Evolutionary conservation across 495 filamentous ascomycete species (phyloP).

Genomic region (Hyaloscypha variabilis): DNA sequence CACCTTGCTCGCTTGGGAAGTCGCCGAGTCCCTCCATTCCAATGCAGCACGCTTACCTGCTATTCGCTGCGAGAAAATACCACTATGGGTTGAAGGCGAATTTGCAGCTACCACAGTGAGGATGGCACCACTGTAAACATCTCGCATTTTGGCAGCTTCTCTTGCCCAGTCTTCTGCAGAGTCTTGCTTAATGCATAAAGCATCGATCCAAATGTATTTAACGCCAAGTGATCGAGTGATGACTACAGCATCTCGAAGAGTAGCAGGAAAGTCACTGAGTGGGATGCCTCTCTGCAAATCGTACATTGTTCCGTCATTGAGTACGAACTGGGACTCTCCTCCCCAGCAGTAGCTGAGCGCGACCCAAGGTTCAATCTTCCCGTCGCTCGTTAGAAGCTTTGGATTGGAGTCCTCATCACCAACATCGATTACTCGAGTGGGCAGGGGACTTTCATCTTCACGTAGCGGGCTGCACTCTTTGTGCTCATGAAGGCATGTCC

Average conservation of each 20-base stretch:
- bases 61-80: conserved; percentile 30
- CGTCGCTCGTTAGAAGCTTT: conserved; percentile 24
- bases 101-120: conserved; percentile 36
- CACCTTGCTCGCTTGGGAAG: conserved; percentile 18
- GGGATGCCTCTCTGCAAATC: conserved; percentile 24
- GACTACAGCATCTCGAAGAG: conserved; percentile 35
- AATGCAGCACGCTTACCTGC: conserved; percentile 19
- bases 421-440: conserved; percentile 33
- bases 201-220: conserved; percentile 43
- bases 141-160: conserved; percentile 35
- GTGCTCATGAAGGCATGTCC: conserved; percentile 27
- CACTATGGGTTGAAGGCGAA: conserved; percentile 30
- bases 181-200: conserved; percentile 39
- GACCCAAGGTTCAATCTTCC: conserved; percentile 24
- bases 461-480: conserved; percentile 23
- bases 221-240: conserved; percentile 32
- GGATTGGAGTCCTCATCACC: conserved; percentile 21
- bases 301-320: conserved; percentile 24
- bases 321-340: conserved; percentile 26
- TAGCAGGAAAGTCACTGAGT: conserved; percentile 29
- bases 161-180: conserved; percentile 31
- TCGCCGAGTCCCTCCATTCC: conserved; percentile 20
- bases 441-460: conserved; percentile 17
- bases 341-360: conserved; percentile 36
- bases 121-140: conserved; percentile 34